Conservation (phyloP, 129 eudicot genomes). For the Saposhnikovia divaricata region DNA sequence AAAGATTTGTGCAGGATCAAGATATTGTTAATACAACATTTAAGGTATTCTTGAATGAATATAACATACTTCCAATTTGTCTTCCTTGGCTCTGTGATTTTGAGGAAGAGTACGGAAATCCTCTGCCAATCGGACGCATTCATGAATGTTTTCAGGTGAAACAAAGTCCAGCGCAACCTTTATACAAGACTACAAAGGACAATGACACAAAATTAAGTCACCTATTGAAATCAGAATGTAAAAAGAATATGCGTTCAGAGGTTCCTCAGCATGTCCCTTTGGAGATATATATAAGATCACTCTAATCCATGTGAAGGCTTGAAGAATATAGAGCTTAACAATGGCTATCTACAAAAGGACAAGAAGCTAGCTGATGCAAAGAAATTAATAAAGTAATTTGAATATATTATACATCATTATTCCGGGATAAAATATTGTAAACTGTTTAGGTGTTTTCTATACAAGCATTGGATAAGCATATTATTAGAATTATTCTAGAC, state of each 20-base stretch:
- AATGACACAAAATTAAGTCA: not conserved
- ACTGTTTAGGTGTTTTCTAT: too few relatives aligned
- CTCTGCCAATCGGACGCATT: slow-evolving; percentile 19
- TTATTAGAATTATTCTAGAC: too few relatives aligned
- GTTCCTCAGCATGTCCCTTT: not conserved
- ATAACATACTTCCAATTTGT: slow-evolving; percentile 16
- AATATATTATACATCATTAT: too few relatives aligned
- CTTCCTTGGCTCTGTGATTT: slow-evolving; percentile 26
- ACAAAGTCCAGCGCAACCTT: slow-evolving; percentile 25
- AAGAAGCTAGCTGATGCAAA: too few relatives aligned
- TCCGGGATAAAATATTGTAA: not conserved
- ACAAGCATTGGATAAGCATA: too few relatives aligned
- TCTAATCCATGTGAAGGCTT: too few relatives aligned
- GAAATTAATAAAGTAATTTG: too few relatives aligned
- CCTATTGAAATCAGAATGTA: not conserved
- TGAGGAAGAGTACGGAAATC: slow-evolving; percentile 19
- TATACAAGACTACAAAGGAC: slow-evolving; percentile 20
- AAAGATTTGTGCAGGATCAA: too few relatives aligned
- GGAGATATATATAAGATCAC: too few relatives aligned
- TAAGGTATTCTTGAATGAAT: not conserved
- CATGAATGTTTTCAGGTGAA: slow-evolving; percentile 25
- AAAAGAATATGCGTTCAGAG: not conserved
- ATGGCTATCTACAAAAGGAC: too few relatives aligned
- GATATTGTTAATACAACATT: too few relatives aligned
- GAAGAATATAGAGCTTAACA: too few relatives aligned